Conservation (phyloP, 2,329 filamentous ascomycete species). For the Pseudogymnoascus sp. region DNA sequence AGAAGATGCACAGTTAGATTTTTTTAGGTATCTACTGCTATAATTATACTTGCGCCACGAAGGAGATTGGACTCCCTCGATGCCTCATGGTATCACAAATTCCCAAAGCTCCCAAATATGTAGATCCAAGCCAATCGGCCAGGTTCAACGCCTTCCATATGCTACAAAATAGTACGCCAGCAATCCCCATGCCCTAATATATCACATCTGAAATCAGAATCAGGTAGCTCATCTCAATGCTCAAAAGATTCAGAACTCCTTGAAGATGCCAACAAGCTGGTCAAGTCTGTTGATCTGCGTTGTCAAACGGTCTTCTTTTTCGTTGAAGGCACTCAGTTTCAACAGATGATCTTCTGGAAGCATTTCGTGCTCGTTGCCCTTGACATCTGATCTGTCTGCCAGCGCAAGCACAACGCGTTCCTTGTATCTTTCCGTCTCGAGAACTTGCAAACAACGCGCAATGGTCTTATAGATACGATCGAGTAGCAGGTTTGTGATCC, state of each 20-base stretch:
- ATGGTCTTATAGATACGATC: slow-evolving; percentile 86
- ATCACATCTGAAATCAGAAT: slow-evolving; percentile 2
- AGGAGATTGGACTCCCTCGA: neutral
- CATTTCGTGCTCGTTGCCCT: slow-evolving; percentile 73
- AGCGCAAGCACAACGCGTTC: slow-evolving; percentile 69
- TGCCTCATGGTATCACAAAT: slow-evolving; percentile 8
- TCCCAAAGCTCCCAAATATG: slow-evolving; percentile 7
- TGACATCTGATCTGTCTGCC: slow-evolving; percentile 77
- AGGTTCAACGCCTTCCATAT: slow-evolving; percentile 8
- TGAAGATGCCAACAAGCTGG: slow-evolving; percentile 72
- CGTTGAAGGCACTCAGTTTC: slow-evolving; percentile 50
- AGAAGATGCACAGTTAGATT: slow-evolving; percentile 3
- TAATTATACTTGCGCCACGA: slow-evolving; percentile 1
- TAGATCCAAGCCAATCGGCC: slow-evolving; percentile 9
- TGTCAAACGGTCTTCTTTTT: slow-evolving; percentile 64
- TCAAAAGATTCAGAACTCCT: slow-evolving; percentile 57
- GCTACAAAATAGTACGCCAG: slow-evolving; percentile 1
- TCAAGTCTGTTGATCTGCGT: slow-evolving; percentile 76
- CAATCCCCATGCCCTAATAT: neutral
- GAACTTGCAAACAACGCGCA: slow-evolving; percentile 73
- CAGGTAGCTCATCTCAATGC: neutral
- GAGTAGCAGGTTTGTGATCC: slow-evolving; percentile 61
- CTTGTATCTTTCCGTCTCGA: slow-evolving; percentile 66
- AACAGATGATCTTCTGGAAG: slow-evolving; percentile 67
- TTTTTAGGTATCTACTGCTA: neutral